Percentiles rank a stretch among this genome's conserved stretches.
These are phyloP conservation scores for Phytophthora agathidicida DNA, from an alignment of 352 stramenopile species.

Conservation along the genomic window DNA sequence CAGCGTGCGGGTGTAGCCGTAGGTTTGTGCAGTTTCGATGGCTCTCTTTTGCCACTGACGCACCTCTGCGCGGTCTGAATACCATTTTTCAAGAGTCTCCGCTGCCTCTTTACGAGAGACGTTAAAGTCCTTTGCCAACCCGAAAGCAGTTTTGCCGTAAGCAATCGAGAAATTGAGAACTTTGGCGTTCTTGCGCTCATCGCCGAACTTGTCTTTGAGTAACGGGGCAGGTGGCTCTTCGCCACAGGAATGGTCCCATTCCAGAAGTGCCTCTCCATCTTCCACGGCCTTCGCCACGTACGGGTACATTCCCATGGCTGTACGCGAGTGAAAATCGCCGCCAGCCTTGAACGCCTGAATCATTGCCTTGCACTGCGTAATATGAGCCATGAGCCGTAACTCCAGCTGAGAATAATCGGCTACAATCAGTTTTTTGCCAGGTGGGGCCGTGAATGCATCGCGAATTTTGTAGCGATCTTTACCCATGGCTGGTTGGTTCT, in stretches of 20 bases:
- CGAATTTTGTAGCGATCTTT: conserved; percentile 91
- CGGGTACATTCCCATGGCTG: conserved; percentile 99
- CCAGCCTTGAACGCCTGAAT: conserved; percentile 96
- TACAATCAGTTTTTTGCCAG: conserved; percentile 97
- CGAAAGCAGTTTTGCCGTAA: conserved; percentile 99
- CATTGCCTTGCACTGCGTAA: conserved; percentile 99
- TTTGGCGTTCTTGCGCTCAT: conserved; percentile 98
- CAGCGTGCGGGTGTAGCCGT: conserved; percentile 94
- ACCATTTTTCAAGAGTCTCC: conserved; percentile 96
- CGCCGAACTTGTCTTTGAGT: conserved; percentile 98
- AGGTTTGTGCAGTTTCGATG: conserved; percentile 86
- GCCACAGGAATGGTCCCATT: conserved; percentile 96
- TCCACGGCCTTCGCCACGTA: conserved; percentile 97
- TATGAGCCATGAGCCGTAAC: conserved; percentile 97
- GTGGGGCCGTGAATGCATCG: conserved; percentile 92
- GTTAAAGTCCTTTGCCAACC: conserved; percentile 92
- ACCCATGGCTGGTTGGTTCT: conserved; percentile 96
- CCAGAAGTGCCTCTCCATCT: conserved; percentile 95
- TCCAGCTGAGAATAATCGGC: conserved; percentile 99
- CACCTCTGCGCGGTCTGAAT: conserved; percentile 92
- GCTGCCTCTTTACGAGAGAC: conserved; percentile 81
- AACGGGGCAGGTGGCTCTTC: conserved; percentile 91
- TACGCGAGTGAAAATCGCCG: conserved; percentile 95
- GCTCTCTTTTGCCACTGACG: conserved; percentile 94
- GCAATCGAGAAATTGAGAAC: conserved; percentile 99